A percentile compares a stretch with the other conserved stretches of the same genome.
Evolutionary conservation across 2,329 filamentous ascomycete genomes (phyloP).

Genomic region (Alternaria arbusti): DNA sequence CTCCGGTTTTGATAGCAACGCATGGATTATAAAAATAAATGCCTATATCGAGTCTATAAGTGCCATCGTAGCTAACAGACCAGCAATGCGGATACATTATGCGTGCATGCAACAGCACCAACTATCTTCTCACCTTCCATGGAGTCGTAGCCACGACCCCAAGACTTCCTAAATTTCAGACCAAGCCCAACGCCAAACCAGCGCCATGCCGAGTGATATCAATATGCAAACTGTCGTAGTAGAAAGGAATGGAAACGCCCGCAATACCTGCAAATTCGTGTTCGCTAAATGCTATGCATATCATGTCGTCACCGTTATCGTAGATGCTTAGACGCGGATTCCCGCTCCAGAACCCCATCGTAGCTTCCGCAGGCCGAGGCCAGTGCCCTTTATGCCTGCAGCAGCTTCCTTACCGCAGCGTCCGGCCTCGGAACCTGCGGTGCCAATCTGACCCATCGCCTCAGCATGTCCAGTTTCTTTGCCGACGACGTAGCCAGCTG

Average conservation of each 20-base stretch:
- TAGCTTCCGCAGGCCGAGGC: constrained; percentile 40
- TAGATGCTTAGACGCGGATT: constrained; percentile 18
- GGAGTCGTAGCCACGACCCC: neutral
- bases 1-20: neutral
- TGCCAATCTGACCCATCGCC: constrained; percentile 43
- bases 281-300: neutral
- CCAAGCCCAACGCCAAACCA: constrained; percentile 1
- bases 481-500: constrained; percentile 68
- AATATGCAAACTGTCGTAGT: neutral
- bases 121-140: neutral
- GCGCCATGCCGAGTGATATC: constrained; percentile 1
- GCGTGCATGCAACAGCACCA: neutral
- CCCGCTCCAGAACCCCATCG: constrained; percentile 40
- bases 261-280: neutral
- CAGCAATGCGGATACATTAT: neutral
- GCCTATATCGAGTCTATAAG: neutral
- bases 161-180: neutral
- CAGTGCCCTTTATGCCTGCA: constrained; percentile 31
- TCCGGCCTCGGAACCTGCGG: constrained; percentile 37
- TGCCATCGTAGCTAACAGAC: neutral
- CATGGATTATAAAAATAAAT: neutral
- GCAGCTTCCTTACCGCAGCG: constrained; percentile 44
- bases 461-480: constrained; percentile 64
- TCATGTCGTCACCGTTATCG: neutral
- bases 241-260: neutral